Conservation (phyloP, 768 basidiomycete genomes). For the Fomitopsis pulvina region DNA sequence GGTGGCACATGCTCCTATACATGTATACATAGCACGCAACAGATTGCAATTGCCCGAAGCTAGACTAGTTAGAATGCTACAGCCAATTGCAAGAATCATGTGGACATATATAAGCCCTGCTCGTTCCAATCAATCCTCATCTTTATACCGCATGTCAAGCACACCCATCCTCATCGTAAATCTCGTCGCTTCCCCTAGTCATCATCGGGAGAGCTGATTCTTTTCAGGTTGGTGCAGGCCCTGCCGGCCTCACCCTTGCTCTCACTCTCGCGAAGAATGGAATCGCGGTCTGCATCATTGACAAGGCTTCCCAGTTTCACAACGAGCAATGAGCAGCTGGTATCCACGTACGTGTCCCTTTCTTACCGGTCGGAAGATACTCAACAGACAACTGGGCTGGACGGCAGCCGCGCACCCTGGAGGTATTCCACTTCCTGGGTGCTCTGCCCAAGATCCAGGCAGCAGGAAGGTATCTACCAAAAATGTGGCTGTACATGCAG, state of each 20-base stretch:
- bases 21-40: too few relatives aligned
- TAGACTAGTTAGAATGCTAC: too few relatives aligned
- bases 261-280: slow-evolving; percentile 13
- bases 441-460: slow-evolving; percentile 9
- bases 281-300: slow-evolving; percentile 15
- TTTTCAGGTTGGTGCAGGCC: neutral
- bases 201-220: too few relatives aligned
- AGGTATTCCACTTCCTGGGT: slow-evolving; percentile 15
- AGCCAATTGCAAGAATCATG: too few relatives aligned
- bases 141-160: too few relatives aligned
- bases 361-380: too few relatives aligned
- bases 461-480: neutral
- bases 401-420: slow-evolving; percentile 17
- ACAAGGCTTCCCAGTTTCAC: slow-evolving; percentile 12
- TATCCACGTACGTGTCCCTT: slow-evolving; percentile 22
- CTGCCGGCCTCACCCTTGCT: slow-evolving; percentile 9
- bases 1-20: too few relatives aligned
- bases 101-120: too few relatives aligned
- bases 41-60: too few relatives aligned
- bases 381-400: neutral
- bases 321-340: slow-evolving; percentile 21
- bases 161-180: too few relatives aligned
- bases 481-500: slow-evolving; percentile 11
- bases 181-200: too few relatives aligned
- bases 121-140: too few relatives aligned